Evolutionary conservation across 306 rosid species (phyloP), one percentile per base, ranked within the genome.

Genomic region (Quercus wislizeni): DNA sequence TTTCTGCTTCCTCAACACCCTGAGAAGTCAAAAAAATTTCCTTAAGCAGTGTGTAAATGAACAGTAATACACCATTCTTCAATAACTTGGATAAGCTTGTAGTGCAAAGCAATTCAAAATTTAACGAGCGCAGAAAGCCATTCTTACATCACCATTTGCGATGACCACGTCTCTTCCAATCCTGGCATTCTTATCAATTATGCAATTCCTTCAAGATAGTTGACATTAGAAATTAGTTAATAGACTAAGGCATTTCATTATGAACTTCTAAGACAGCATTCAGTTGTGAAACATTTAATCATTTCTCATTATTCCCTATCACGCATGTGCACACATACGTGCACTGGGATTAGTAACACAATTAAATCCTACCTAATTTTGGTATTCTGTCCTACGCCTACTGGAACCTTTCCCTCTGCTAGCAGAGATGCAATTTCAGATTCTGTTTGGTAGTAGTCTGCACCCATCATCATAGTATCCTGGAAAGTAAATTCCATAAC

Each of bases 381-480:
- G 76, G 99, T 95, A 77, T 91, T 91, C 83, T 88, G 90, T 62
- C 99, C 99, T 31, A 95, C 97, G 46, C 99, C 99, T 79, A 95
- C 76, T n/a, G 99, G 99, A 84, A 93, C 95, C 83, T 89, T 91
- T 76, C 98, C 98, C 63, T 86, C 86, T 14, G 97, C 94, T 69
- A 91, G 86, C 69, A 87, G 84, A 67, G 92, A 93, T 12, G 93
- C 94, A 85, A 95, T 90, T 88, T 95, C 99, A 30, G 90, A 27
- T 70, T 95, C 99, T 0, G 99, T 95, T 85, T 95, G 99, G 88
- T 95, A 95, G 80, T 93, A 95, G 65, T 95, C 99, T 62, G 99
- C 98, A 72, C 99, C 99, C 97, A 95, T 95, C 99, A 95, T 90
- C 98, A 95, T 93, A 30, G 99, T 93, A 80, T 93, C 98, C 99